Evolutionary conservation across 768 basidiomycete species (phyloP), one percentile per base, ranked within the genome.

Genomic region (Collybia sp.): DNA sequence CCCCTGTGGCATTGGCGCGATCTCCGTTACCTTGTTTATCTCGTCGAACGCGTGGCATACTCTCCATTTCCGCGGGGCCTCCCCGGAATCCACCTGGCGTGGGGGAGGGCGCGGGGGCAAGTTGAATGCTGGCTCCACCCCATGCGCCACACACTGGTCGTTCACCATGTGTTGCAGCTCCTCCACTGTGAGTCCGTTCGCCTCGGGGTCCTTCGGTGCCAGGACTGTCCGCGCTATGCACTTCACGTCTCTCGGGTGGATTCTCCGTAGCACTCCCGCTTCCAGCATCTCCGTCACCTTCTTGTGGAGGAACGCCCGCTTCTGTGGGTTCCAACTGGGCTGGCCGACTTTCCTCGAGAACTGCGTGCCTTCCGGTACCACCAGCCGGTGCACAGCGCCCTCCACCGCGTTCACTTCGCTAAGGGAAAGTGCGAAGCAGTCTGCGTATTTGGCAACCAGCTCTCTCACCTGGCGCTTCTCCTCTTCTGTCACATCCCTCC

Each of bases 361-460:
- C 9, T 19, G 58, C 0, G 53, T 42, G 3, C 53, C 59, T 12
- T 49, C 39, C 0, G 61, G 61, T 1, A 75, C 57, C 40, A 67
- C 54, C 3, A 73, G 56, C 1, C 40, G 46, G 49, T 74, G 70
- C 1, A 55, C 53, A 3, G 60, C 62, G 1, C 60, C 65, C 6
- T 54, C 36, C 0, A 73, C 62, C 0, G 54, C 49, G 1, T 38
- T 41, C 2, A 75, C 72, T 46, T 76, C 69, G 15, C 60, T 58
- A 6, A 73, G 50, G 0, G 64, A 61, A 1, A 73, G 50, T 5
- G 69, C 68, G 45, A 72, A 76, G 19, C 60, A 52, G 48, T 74
- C 70, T 0, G 72, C 67, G 42, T 58, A 71, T 40, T 64, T 46
- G 0, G 5, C 32, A 0, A 75, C 30, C 2, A 71, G 40, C 0